Conservation (phyloP, 208 protist species). For the Wallacemonas rigidus region DNA sequence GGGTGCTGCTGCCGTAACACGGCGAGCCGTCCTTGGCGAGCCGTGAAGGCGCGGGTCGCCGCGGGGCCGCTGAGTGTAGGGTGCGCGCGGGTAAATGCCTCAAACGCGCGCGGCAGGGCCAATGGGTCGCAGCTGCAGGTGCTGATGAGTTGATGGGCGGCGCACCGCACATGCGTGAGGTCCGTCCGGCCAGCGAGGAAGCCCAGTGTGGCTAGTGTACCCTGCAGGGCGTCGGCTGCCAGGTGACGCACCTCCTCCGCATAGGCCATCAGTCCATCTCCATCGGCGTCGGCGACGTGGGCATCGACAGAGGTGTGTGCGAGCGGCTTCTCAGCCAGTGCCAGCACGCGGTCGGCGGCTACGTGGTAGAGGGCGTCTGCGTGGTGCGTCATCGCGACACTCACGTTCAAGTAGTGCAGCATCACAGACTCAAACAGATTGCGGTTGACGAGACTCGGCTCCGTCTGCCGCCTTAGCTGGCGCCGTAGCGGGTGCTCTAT, state of each 20-base stretch:
- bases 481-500: background rate
- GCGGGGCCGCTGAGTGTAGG: background rate
- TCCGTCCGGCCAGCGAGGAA: constrained; percentile 4
- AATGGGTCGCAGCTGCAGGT: constrained; percentile 52
- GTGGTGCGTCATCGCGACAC: constrained; percentile 42
- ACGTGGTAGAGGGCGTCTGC: constrained; percentile 64
- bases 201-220: constrained; percentile 42
- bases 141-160: constrained; percentile 48
- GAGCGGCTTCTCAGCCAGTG: constrained; percentile 1
- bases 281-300: background rate
- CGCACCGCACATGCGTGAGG: constrained; percentile 28
- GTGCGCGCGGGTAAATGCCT: background rate
- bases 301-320: background rate
- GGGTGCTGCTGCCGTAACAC: constrained; percentile 13
- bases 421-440: constrained; percentile 63
- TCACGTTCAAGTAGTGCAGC: constrained; percentile 77
- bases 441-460: constrained; percentile 40
- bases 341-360: constrained; percentile 40
- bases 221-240: constrained; percentile 54
- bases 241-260: constrained; percentile 62
- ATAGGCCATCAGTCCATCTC: constrained; percentile 35
- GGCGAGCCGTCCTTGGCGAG: background rate
- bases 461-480: constrained; percentile 41
- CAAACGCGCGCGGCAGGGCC: constrained; percentile 13
- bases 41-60: background rate